Conservation (phyloP, 2,329 filamentous ascomycete species). For the Kalmusia sp. region DNA sequence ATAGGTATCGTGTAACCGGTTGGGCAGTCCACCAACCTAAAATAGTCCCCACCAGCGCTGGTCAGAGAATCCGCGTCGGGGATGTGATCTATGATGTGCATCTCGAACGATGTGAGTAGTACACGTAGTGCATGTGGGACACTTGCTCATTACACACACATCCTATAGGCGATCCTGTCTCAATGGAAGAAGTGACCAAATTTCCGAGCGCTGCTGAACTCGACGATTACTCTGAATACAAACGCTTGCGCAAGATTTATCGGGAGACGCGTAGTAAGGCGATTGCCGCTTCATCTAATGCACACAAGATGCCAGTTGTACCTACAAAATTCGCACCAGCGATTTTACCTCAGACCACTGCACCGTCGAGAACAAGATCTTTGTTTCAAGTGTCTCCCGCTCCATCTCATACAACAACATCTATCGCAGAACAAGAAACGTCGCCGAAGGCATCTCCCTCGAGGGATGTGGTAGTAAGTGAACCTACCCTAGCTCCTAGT, state of each 20-base stretch:
- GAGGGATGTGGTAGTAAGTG: not conserved
- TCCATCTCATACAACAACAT: conserved; percentile 4
- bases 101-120: not conserved
- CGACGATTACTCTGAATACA: conserved; percentile 58
- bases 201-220: conserved; percentile 53
- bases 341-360: conserved; percentile 15
- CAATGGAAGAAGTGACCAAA: conserved; percentile 46
- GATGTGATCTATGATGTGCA: conserved; percentile 43
- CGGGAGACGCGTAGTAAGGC: conserved; percentile 17
- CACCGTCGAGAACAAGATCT: not conserved
- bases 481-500: not conserved
- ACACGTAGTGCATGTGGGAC: not conserved
- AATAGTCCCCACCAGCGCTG: conserved; percentile 14
- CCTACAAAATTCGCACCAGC: conserved; percentile 20
- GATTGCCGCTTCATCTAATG: not conserved
- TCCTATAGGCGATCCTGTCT: conserved; percentile 43
- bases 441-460: not conserved
- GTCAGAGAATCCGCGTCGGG: conserved; percentile 25
- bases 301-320: not conserved
- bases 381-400: not conserved
- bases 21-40: conserved; percentile 49
- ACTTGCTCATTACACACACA: conserved; percentile 30
- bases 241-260: conserved; percentile 44
- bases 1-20: conserved; percentile 40
- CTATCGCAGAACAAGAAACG: not conserved